phyloP scores from a whole-genome alignment of 1,284 basidiomycete genomes.

The Fomitopsis pinicola region DNA sequence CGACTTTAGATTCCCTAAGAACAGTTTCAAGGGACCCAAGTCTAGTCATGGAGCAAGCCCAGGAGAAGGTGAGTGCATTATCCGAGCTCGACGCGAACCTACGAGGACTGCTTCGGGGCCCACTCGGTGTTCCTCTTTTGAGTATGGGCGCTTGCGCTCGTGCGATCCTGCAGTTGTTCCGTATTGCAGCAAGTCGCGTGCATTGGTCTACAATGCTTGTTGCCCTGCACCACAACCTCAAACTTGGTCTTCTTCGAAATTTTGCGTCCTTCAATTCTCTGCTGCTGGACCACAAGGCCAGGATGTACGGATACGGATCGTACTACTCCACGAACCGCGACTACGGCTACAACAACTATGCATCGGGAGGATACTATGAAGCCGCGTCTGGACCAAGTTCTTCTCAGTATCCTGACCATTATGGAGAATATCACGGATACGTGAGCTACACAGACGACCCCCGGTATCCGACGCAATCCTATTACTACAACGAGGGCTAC shows the following conservation, averaged over 20 bases:
- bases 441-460: not conserved
- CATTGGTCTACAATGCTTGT: too few relatives aligned
- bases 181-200: not conserved
- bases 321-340: not conserved
- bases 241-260: not conserved
- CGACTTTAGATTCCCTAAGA: too few relatives aligned
- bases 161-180: not conserved
- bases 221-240: not conserved
- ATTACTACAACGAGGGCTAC: slow-evolving; percentile 3
- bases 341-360: not conserved
- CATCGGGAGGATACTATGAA: not conserved
- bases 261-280: not conserved
- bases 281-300: not conserved
- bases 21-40: too few relatives aligned
- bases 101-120: not conserved
- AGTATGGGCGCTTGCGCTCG: not conserved
- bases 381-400: not conserved
- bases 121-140: not conserved
- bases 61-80: too few relatives aligned
- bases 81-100: too few relatives aligned
- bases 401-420: not conserved
- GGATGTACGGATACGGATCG: not conserved
- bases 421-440: not conserved
- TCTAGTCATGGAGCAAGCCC: too few relatives aligned
- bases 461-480: not conserved